phyloP scores from a whole-genome alignment of 768 basidiomycete genomes.

The Tubosaeta brunneosetosa region DNA sequence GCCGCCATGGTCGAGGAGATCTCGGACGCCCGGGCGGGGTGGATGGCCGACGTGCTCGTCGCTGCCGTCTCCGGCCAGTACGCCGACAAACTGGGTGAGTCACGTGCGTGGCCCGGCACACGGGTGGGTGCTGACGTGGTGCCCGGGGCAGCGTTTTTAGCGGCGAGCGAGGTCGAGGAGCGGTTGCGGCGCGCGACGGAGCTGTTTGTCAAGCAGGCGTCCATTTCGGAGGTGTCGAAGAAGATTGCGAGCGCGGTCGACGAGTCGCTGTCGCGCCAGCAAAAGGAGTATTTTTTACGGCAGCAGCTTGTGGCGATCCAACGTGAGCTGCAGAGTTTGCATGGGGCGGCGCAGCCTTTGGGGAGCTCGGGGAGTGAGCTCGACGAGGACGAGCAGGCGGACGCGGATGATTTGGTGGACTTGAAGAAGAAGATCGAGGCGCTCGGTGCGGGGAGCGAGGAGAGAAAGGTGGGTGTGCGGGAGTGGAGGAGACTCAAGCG shows the following conservation, averaged over 20 bases:
- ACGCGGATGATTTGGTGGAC: slow-evolving; percentile 75
- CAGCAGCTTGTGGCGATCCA: slow-evolving; percentile 81
- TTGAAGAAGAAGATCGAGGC: slow-evolving; percentile 70
- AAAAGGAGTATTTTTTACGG: slow-evolving; percentile 82
- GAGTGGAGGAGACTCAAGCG: slow-evolving; percentile 84
- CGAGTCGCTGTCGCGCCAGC: slow-evolving; percentile 81
- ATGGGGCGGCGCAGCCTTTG: slow-evolving; percentile 25
- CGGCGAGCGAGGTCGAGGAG: slow-evolving; percentile 53
- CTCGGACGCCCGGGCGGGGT: slow-evolving; percentile 55
- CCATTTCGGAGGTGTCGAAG: slow-evolving; percentile 75
- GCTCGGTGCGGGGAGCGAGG: slow-evolving; percentile 69
- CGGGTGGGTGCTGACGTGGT: slow-evolving; percentile 1
- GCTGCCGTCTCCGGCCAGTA: slow-evolving; percentile 55
- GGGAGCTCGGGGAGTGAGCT: slow-evolving; percentile 42
- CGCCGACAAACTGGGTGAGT: slow-evolving; percentile 66
- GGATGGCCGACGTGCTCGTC: slow-evolving; percentile 77
- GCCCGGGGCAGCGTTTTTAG: slow-evolving; percentile 48
- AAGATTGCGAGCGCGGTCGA: slow-evolving; percentile 79
- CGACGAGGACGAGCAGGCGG: slow-evolving; percentile 75
- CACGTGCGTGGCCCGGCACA: background rate
- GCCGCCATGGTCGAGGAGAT: slow-evolving; percentile 70
- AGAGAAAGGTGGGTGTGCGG: slow-evolving; percentile 72
- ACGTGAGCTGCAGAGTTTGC: slow-evolving; percentile 63
- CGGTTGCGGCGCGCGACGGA: slow-evolving; percentile 65
- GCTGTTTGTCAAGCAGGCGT: slow-evolving; percentile 69